phyloP scores from a whole-genome alignment of 2,329 filamentous ascomycete species.

The Xylogone sp. region DNA sequence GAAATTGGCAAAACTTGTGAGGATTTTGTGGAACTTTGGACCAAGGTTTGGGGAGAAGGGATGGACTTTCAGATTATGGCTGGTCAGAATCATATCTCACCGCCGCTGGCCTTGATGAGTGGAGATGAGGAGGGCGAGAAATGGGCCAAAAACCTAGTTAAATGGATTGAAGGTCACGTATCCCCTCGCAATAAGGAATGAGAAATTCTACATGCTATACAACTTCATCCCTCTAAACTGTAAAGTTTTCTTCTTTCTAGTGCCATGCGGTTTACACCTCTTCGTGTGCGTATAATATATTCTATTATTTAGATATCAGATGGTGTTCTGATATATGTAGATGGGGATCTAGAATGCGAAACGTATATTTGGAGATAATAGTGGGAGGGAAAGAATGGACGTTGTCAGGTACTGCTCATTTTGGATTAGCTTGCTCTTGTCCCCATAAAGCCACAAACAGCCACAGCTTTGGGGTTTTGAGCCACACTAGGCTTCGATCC shows the following conservation, averaged over 20 bases:
- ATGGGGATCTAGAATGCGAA: too few relatives aligned
- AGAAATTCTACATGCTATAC: neutral
- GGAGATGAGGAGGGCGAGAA: slow-evolving; percentile 23
- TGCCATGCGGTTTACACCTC: too few relatives aligned
- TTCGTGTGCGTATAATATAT: too few relatives aligned
- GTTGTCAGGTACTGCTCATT: too few relatives aligned
- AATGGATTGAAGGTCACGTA: slow-evolving; percentile 20
- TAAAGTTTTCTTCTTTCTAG: too few relatives aligned
- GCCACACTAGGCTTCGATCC: neutral
- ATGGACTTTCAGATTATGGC: slow-evolving; percentile 13
- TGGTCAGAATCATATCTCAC: slow-evolving; percentile 29
- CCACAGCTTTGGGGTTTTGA: neutral
- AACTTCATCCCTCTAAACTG: too few relatives aligned
- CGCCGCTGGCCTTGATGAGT: slow-evolving; percentile 18
- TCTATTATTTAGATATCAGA: too few relatives aligned
- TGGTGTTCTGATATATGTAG: too few relatives aligned
- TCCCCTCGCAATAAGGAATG: neutral
- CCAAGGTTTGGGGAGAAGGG: slow-evolving; percentile 19
- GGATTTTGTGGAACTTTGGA: slow-evolving; percentile 22
- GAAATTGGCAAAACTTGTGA: slow-evolving; percentile 21
- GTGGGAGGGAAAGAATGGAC: too few relatives aligned
- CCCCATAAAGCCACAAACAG: neutral
- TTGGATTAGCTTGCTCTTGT: neutral
- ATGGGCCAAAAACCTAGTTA: slow-evolving; percentile 22
- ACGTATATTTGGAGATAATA: too few relatives aligned